phyloP scores from a whole-genome alignment of 75 land plant genomes.

The Chamaecyparis obtusa region DNA sequence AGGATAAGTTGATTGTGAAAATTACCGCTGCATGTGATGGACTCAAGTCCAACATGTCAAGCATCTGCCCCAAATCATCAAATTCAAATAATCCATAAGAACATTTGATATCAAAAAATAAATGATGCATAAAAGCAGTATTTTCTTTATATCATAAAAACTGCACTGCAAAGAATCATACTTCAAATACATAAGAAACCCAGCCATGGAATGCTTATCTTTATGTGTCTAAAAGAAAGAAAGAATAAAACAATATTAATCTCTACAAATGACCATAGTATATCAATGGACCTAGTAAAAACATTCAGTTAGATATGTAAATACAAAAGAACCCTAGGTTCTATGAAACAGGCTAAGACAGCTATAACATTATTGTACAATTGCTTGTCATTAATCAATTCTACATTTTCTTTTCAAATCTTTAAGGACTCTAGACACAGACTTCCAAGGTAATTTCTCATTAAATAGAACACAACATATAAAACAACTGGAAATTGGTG shows the following conservation, averaged over 20 bases:
- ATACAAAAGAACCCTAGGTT: no score
- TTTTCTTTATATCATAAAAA: not conserved
- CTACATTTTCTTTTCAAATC: not conserved
- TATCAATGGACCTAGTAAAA: not conserved
- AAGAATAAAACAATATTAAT: not conserved
- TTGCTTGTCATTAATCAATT: not conserved
- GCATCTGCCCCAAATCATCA: slow-evolving; percentile 43
- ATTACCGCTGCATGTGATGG: slow-evolving; percentile 83
- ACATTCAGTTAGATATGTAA: not conserved
- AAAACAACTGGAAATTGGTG: not conserved
- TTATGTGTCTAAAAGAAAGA: not conserved
- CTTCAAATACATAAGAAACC: not conserved
- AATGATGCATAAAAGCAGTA: not conserved
- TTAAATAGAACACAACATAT: not conserved
- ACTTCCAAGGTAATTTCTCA: not conserved
- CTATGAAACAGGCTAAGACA: no score
- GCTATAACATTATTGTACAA: not conserved
- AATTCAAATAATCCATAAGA: slow-evolving; percentile 1
- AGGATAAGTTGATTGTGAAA: not conserved
- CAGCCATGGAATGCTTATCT: not conserved
- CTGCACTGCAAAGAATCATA: not conserved
- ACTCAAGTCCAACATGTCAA: slow-evolving; percentile 64
- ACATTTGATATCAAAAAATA: not conserved
- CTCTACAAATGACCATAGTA: not conserved
- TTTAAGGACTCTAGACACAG: not conserved